A percentile compares a stretch with the other conserved stretches of the same genome.
Evolutionary conservation across 495 filamentous ascomycete genomes (phyloP).

Genomic region (Aspergillus indologenus): DNA sequence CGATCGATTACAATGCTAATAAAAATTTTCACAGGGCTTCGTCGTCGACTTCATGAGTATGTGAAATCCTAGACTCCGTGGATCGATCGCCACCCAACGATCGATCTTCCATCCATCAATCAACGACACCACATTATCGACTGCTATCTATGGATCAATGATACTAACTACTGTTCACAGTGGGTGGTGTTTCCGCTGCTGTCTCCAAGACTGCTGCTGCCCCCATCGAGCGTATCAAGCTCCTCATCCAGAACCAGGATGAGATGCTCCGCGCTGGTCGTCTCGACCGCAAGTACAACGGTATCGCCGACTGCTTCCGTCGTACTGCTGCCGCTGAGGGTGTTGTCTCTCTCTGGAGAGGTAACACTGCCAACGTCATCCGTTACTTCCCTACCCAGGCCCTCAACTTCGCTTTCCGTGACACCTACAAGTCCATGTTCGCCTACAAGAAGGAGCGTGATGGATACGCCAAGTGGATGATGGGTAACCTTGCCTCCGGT

Average conservation of each 20-base stretch:
- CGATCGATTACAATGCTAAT: conserved; percentile 28
- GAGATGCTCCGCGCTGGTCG: conserved; percentile 99
- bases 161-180: conserved; percentile 48
- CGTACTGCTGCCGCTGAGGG: conserved; percentile 81
- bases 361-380: conserved; percentile 99
- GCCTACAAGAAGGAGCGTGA: conserved; percentile 99
- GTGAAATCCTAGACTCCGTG: conserved; percentile 26
- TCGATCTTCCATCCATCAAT: conserved; percentile 6
- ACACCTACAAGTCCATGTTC: conserved; percentile 99
- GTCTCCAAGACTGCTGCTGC: conserved; percentile 99
- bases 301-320: conserved; percentile 91
- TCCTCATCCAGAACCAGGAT: conserved; percentile 99
- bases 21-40: conserved; percentile 48
- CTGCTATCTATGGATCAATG: background rate
- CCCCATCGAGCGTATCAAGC: conserved; percentile 99
- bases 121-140: background rate
- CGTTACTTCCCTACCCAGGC: conserved; percentile 99
- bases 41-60: conserved; percentile 97
- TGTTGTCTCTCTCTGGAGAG: conserved; percentile 88
- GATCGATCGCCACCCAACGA: background rate
- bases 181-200: conserved; percentile 99
- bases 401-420: conserved; percentile 99
- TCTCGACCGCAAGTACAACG: conserved; percentile 94
- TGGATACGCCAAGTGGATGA: conserved; percentile 99
- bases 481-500: conserved; percentile 98